These are phyloP conservation scores for Trametes villosa DNA, from an alignment of 768 basidiomycete genomes.

Conservation along the genomic window DNA sequence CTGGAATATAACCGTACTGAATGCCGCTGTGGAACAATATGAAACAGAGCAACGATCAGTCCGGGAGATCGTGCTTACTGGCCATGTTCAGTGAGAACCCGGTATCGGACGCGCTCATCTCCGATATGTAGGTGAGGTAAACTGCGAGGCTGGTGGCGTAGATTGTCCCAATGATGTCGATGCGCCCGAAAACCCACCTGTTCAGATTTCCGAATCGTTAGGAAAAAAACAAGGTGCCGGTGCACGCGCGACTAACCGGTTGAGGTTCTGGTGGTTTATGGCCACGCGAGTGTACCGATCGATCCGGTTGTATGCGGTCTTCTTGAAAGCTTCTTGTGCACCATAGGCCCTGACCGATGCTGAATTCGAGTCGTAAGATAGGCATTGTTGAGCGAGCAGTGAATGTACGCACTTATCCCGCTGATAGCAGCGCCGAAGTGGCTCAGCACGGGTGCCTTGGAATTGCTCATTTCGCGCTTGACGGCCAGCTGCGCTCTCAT, in stretches of 20 bases:
- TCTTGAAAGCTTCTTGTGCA: conserved; percentile 47
- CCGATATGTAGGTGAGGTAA: conserved; percentile 48
- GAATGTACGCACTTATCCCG: conserved; percentile 45
- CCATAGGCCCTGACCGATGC: conserved; percentile 58
- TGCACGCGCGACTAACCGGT: conserved; percentile 32
- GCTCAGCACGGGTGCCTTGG: conserved; percentile 48
- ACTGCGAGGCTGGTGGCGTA: conserved; percentile 53
- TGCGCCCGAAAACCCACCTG: conserved; percentile 50
- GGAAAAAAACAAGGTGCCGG: not conserved
- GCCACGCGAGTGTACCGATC: conserved; percentile 48
- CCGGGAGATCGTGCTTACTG: conserved; percentile 26
- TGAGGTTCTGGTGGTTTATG: conserved; percentile 49
- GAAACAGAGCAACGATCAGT: not conserved
- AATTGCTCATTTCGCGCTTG: conserved; percentile 55
- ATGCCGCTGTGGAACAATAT: conserved; percentile 31
- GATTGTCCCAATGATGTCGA: conserved; percentile 56
- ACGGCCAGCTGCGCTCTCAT: conserved; percentile 55
- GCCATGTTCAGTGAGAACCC: conserved; percentile 46
- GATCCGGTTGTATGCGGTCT: conserved; percentile 46
- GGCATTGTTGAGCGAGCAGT: not conserved
- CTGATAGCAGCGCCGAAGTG: conserved; percentile 61
- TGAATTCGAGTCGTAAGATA: conserved; percentile 11
- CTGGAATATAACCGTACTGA: conserved; percentile 56
- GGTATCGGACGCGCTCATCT: conserved; percentile 43
- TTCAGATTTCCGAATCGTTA: not conserved